Base-by-base conservation (phyloP, 176 grass and related monocot species). In the Carex cristatella region DNA sequence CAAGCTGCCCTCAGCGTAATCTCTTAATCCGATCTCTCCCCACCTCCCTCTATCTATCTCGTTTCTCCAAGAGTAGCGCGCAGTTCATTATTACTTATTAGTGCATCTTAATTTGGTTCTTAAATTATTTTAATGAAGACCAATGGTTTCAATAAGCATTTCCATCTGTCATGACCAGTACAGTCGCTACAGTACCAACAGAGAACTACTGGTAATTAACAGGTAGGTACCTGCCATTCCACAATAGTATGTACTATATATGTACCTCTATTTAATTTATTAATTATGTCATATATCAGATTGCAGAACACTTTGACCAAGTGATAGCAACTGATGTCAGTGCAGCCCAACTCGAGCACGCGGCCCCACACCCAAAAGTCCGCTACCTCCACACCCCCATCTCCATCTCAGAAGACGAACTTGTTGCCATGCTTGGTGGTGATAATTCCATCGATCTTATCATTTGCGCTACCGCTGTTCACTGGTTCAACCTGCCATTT, bases 321-420 rank as follows among this genome's bases (percentile, higher is more conserved):
- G 89, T 91, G 85, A 71, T 96, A 9, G 91, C 89, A 61, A 96
- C 94, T 8, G 89, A 93, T 63, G 87, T 89, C 83, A 92, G 93
- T 79, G 65, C 80, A 66, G 81, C 86, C 38, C 90, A 89, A 87
- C 64, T 95, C 70, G 87, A 66, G 4, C 79, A 85, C 51, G 90
- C 84, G 37, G 18, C 54, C 54, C 57, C 71, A 51, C 74, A 95
- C 57, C 89, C 91, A 3, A 85, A 80, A 79, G 87, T 96, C 28
- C 80, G 69, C 4, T 96, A 93, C 89, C 2, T 85, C 37, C 94
- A 96, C 89, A 96, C 87, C 10, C 94, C 94, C 4, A 84, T 81
- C 67, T 85, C 80, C 77, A 90, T 87, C 15, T 46, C 89, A 1
- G 87, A 93, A 76, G 87, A 93, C 16, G 91, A 91, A 1, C 69